These are phyloP conservation scores for Phialophora verrucosa DNA, from an alignment of 2,329 filamentous ascomycete genomes.

Conservation along the genomic window DNA sequence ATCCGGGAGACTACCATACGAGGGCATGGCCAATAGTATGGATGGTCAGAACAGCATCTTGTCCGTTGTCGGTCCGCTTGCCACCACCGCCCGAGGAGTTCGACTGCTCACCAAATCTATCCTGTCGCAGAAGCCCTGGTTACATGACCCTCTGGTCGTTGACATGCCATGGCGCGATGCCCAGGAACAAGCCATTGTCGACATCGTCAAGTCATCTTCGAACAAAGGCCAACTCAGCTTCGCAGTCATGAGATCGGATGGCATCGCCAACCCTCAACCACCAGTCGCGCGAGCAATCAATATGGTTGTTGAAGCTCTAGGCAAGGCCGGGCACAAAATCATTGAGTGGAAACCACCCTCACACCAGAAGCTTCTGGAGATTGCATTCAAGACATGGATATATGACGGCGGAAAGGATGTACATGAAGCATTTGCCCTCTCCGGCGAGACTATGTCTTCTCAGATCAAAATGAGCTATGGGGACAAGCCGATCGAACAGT, in stretches of 20 bases:
- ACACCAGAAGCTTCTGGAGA: conserved; percentile 50
- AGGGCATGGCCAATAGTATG: conserved; percentile 67
- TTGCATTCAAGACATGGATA: conserved; percentile 50
- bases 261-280: conserved; percentile 59
- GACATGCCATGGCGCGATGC: conserved; percentile 69
- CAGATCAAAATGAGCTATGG: conserved; percentile 50
- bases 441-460: conserved; percentile 59
- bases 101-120: conserved; percentile 63
- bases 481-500: conserved; percentile 44
- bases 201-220: conserved; percentile 47
- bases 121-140: conserved; percentile 67
- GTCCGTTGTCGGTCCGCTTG: conserved; percentile 68
- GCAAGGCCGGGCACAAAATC: conserved; percentile 61
- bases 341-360: conserved; percentile 64
- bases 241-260: conserved; percentile 61
- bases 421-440: conserved; percentile 57
- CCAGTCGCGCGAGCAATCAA: conserved; percentile 62
- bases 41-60: conserved; percentile 68
- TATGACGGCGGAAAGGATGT: conserved; percentile 61
- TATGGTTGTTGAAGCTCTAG: conserved; percentile 57
- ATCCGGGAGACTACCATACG: conserved; percentile 59
- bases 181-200: conserved; percentile 44
- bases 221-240: conserved; percentile 56
- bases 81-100: conserved; percentile 60
- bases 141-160: conserved; percentile 67